These are phyloP conservation scores for Cladophialophora immunda DNA, from an alignment of 2,329 filamentous ascomycete genomes.

Conservation along the genomic window DNA sequence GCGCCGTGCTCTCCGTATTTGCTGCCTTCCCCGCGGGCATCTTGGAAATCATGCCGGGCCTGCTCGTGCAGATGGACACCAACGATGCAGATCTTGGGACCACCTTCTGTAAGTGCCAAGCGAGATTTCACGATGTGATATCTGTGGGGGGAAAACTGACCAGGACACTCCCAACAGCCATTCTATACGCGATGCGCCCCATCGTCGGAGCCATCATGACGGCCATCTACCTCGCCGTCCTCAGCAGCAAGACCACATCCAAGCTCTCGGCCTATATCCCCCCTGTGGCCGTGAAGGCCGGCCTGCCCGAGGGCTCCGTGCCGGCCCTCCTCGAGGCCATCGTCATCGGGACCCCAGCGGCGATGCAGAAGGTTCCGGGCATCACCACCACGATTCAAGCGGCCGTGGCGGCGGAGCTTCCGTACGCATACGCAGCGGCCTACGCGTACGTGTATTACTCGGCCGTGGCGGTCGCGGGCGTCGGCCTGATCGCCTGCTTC, in stretches of 20 bases:
- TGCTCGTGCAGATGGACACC: conserved; percentile 24
- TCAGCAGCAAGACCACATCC: conserved; percentile 39
- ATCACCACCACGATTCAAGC: conserved; percentile 34
- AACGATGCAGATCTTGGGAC: conserved; percentile 28
- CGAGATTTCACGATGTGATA: too few relatives aligned
- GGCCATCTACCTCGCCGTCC: conserved; percentile 27
- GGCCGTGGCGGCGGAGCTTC: conserved; percentile 25
- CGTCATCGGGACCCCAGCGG: conserved; percentile 27
- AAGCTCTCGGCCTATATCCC: conserved; percentile 32
- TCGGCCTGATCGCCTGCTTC: conserved; percentile 33
- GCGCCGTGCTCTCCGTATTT: conserved; percentile 20
- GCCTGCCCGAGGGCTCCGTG: conserved; percentile 36
- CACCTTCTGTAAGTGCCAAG: conserved; percentile 9
- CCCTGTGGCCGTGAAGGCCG: conserved; percentile 33
- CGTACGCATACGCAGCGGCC: conserved; percentile 35
- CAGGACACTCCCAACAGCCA: conserved; percentile 15
- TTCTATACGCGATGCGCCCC: conserved; percentile 9
- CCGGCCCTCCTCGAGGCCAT: conserved; percentile 36
- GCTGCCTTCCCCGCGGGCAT: conserved; percentile 22
- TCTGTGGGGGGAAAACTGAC: too few relatives aligned
- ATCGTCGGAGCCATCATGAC: conserved; percentile 18
- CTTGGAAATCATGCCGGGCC: conserved; percentile 16
- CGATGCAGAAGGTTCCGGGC: conserved; percentile 36
- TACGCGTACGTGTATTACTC: conserved; percentile 43
- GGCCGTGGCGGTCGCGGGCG: conserved; percentile 36